These are phyloP conservation scores for Pelargonium citronellum DNA, from an alignment of 441 rosid species.

Conservation along the genomic window DNA sequence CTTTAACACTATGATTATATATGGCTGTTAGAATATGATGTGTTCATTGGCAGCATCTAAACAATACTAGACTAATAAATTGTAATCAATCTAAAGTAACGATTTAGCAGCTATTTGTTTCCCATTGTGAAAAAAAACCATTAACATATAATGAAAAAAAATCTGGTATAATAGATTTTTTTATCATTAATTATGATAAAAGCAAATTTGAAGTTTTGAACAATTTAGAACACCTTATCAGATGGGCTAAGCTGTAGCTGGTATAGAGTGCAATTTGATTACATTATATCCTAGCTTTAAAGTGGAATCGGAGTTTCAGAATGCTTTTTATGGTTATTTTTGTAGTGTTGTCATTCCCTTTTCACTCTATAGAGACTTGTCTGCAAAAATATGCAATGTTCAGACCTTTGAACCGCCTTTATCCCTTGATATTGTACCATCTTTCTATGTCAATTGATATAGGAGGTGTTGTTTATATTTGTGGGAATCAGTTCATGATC, in stretches of 20 bases:
- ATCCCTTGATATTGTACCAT: neutral
- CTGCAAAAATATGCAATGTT: neutral
- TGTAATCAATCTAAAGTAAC: no score
- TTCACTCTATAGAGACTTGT: neutral
- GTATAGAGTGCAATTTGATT: conserved; percentile 2
- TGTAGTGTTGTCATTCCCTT: neutral
- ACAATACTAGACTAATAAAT: no score
- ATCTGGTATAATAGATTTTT: no score
- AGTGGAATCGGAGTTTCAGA: neutral
- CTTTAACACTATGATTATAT: no score
- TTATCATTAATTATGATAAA: neutral
- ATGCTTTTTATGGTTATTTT: conserved; percentile 9
- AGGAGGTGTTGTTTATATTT: neutral
- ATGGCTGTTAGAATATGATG: no score
- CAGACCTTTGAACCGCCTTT: neutral
- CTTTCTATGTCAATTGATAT: neutral
- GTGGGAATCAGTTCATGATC: neutral
- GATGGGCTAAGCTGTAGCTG: neutral
- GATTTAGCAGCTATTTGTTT: no score
- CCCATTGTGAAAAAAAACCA: no score
- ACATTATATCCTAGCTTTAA: neutral
- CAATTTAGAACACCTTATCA: neutral
- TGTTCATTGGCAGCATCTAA: no score
- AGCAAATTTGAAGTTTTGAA: neutral
- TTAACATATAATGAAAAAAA: neutral